Evolutionary conservation across 2,329 filamentous ascomycete species (phyloP).

Genomic region (Colletotrichum sp.): DNA sequence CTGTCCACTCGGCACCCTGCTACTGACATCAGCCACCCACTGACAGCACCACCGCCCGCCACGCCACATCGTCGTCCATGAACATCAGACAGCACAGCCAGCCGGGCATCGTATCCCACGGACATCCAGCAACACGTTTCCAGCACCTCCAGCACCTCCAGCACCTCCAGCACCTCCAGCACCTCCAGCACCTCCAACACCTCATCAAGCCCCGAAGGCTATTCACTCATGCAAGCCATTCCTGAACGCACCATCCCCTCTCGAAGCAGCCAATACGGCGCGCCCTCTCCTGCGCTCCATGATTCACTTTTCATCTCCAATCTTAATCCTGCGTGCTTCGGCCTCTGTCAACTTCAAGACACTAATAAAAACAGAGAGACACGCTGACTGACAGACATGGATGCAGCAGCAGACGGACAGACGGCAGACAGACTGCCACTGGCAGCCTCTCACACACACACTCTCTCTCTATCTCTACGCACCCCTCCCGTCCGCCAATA

Average conservation of each 20-base stretch:
- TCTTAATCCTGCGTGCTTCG: conserved; percentile 16
- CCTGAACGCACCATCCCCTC: not conserved
- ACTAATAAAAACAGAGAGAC: conserved; percentile 14
- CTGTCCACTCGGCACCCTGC: no score
- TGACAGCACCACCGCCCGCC: not conserved
- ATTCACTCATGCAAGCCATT: not conserved
- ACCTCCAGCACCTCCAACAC: not conserved
- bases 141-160: not conserved
- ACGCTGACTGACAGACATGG: not conserved
- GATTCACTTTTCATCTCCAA: conserved; percentile 1
- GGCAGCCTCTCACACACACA: accelerated
- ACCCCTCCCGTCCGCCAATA: not conserved
- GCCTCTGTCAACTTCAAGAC: conserved; percentile 1
- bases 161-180: not conserved
- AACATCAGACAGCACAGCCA: not conserved
- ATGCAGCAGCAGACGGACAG: not conserved
- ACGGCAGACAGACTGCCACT: not conserved
- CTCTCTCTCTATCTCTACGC: not conserved
- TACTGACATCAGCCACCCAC: not conserved
- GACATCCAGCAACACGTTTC: not conserved
- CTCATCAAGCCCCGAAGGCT: not conserved
- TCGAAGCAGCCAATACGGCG: not conserved
- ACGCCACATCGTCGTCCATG: not conserved
- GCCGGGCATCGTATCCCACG: not conserved
- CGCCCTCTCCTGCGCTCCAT: not conserved